phyloP scores from a whole-genome alignment of 2,329 filamentous ascomycete species.

The Paecilomyces sp. region DNA sequence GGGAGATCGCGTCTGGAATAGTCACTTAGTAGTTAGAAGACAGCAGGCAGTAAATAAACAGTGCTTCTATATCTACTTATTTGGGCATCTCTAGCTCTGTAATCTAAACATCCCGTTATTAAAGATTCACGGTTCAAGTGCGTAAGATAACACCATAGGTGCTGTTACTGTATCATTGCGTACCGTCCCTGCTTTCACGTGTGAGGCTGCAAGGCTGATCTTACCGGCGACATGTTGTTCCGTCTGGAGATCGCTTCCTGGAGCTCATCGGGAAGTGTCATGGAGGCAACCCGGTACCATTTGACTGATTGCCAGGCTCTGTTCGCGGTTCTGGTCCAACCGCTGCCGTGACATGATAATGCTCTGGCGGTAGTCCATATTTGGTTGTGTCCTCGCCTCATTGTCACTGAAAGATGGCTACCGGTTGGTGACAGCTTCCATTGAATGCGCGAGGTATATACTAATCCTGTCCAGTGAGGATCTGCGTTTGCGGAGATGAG shows the following conservation, averaged over 20 bases:
- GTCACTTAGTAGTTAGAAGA: neutral
- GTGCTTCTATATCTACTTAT: neutral
- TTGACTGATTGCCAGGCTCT: neutral
- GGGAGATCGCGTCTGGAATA: neutral
- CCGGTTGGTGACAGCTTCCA: slow-evolving; percentile 2
- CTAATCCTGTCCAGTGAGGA: slow-evolving; percentile 57
- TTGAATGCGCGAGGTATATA: neutral
- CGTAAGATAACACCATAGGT: no score
- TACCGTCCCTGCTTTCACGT: neutral
- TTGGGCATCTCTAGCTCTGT: no score
- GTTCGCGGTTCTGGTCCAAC: neutral
- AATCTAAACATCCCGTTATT: no score
- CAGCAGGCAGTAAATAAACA: neutral
- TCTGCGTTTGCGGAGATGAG: slow-evolving; percentile 95
- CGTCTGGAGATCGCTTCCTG: neutral
- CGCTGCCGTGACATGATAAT: neutral
- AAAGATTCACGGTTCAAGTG: no score
- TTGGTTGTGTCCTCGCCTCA: neutral
- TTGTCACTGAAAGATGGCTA: slow-evolving; percentile 6
- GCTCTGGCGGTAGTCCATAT: neutral
- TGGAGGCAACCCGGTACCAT: neutral
- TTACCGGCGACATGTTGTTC: neutral
- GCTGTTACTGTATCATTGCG: neutral
- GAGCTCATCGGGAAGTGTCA: neutral
- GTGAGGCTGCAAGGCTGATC: neutral